Conservation (phyloP, 805 yeast species). For the Isabelozyma heimii region DNA sequence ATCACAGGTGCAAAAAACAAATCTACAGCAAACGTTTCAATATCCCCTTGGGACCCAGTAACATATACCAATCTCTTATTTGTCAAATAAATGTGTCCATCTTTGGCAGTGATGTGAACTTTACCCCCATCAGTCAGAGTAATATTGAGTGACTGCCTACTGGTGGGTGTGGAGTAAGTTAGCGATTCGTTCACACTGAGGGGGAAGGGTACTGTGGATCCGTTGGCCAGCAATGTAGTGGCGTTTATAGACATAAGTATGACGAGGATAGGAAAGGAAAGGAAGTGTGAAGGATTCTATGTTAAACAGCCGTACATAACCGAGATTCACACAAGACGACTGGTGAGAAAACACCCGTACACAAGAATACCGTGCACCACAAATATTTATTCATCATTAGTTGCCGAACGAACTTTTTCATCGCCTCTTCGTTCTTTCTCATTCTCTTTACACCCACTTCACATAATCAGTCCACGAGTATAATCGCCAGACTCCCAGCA, state of each 20-base stretch:
- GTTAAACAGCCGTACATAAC: background rate
- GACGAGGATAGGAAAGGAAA: background rate
- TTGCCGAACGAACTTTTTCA: background rate
- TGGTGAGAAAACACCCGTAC: no score
- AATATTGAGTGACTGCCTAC: constrained; percentile 29
- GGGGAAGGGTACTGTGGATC: background rate
- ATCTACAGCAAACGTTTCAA: constrained; percentile 39
- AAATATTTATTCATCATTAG: no score
- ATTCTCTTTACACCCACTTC: background rate
- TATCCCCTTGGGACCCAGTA: constrained; percentile 39
- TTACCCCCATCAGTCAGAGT: constrained; percentile 9
- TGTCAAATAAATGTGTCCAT: constrained; percentile 43
- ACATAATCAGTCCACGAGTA: background rate
- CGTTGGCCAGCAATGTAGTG: background rate
- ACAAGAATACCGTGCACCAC: no score
- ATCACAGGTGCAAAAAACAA: constrained; percentile 20
- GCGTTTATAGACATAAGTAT: background rate
- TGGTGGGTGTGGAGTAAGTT: constrained; percentile 2
- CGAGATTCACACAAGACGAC: no score
- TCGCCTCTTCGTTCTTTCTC: background rate
- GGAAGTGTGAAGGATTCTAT: background rate
- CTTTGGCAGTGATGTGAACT: constrained; percentile 24
- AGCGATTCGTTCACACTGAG: background rate
- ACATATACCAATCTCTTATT: constrained; percentile 39
- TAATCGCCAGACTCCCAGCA: background rate